Percentiles rank a stretch among this genome's conserved stretches.
Conservation (phyloP, 2,329 filamentous ascomycete species). For the Botrytis pseudocinerea region DNA sequence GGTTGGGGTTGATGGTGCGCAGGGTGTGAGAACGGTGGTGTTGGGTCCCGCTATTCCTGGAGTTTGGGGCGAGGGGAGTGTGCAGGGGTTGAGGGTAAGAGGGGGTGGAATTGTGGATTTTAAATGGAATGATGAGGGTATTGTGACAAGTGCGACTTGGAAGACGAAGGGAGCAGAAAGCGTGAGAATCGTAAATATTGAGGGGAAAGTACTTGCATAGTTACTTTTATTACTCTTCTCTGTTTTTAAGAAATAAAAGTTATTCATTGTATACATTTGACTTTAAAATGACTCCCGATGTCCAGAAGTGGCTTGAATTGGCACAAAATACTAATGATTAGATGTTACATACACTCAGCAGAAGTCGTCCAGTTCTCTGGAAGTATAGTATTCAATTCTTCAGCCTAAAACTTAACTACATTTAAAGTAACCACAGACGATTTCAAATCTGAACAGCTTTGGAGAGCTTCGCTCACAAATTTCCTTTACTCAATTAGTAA, state of each 20-base stretch:
- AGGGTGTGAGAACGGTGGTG: constrained; percentile 41
- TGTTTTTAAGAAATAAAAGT: background rate
- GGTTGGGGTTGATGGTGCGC: constrained; percentile 22
- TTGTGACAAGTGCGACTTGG: background rate
- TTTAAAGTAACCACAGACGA: accelerated
- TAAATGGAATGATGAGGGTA: constrained; percentile 42
- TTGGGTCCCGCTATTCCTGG: constrained; percentile 51
- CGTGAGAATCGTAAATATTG: constrained; percentile 4
- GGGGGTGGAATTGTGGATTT: constrained; percentile 49
- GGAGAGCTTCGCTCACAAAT: background rate
- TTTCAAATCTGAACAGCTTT: accelerated
- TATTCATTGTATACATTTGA: background rate
- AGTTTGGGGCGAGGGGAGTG: constrained; percentile 48
- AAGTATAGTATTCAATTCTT: background rate
- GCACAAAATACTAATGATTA: too few relatives aligned
- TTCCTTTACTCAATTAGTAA: too few relatives aligned
- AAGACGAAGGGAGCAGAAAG: background rate
- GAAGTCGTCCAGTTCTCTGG: background rate
- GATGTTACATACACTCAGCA: too few relatives aligned
- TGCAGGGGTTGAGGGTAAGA: constrained; percentile 47
- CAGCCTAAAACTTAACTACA: background rate
- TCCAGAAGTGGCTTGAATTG: background rate
- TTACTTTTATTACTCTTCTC: background rate
- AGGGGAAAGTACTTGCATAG: background rate
- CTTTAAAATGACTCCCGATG: background rate